A percentile compares a stretch with the other conserved stretches of the same genome.
Evolutionary conservation across 2,329 filamentous ascomycete species (phyloP).

Genomic region (Epicoccum nigrum): DNA sequence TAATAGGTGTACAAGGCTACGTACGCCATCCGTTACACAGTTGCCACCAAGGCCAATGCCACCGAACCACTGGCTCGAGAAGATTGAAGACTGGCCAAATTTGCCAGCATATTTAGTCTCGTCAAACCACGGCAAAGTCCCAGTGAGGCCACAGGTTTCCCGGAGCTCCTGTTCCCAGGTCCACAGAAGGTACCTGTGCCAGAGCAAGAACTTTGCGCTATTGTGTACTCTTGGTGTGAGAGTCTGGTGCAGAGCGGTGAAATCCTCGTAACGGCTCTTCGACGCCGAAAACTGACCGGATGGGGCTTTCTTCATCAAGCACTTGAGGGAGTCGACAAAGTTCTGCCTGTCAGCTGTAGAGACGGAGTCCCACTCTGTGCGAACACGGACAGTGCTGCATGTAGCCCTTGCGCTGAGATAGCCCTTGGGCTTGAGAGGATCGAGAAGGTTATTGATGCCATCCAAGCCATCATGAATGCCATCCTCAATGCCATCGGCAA

Average conservation of each 20-base stretch:
- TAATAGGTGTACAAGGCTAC: conserved; percentile 14
- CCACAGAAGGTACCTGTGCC: conserved; percentile 53
- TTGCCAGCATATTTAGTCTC: conserved; percentile 42
- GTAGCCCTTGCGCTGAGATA: conserved; percentile 1
- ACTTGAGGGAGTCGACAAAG: conserved; percentile 38
- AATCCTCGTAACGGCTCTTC: conserved; percentile 42
- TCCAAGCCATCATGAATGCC: neutral
- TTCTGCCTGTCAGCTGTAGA: conserved; percentile 29
- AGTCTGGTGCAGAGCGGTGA: conserved; percentile 41
- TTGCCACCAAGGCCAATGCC: conserved; percentile 28
- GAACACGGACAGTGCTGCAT: conserved; percentile 36
- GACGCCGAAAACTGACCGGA: conserved; percentile 35
- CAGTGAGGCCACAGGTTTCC: conserved; percentile 51
- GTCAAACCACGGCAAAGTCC: conserved; percentile 48
- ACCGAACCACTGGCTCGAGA: conserved; percentile 38
- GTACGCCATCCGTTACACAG: conserved; percentile 45
- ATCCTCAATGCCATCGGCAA: conserved; percentile 1
- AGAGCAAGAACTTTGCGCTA: conserved; percentile 49
- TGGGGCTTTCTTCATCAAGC: conserved; percentile 30
- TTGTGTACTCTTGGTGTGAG: conserved; percentile 42
- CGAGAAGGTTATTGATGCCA: neutral
- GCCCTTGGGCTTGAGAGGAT: neutral
- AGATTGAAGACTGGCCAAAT: conserved; percentile 39
- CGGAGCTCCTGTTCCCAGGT: conserved; percentile 51
- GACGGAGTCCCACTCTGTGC: conserved; percentile 41